Conservation (phyloP, 73 alveolate species). For the Paramecium pentaurelia region DNA sequence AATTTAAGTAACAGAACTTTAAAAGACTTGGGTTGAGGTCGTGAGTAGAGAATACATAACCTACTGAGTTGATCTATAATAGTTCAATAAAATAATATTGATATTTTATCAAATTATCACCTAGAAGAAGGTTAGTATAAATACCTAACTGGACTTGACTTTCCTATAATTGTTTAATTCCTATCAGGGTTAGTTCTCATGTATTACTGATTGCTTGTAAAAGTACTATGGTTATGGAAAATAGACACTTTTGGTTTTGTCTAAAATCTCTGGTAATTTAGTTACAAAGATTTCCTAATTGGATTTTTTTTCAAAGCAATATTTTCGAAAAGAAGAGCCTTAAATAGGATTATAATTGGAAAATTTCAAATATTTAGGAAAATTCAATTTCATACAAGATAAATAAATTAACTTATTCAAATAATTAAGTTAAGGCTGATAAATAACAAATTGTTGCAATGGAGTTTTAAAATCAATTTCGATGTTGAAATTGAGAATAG, state of each 20-base stretch:
- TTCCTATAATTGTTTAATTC: no score
- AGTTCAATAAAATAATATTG: not conserved
- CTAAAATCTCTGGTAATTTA: no score
- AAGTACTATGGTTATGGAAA: not conserved
- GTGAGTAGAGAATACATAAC: not conserved
- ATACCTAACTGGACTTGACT: no score
- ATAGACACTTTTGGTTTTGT: constrained; percentile 31
- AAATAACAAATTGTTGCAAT: not conserved
- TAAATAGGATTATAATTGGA: not conserved
- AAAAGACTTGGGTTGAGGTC: not conserved
- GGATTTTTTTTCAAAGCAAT: no score
- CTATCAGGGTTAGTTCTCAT: no score
- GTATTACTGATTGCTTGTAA: no score
- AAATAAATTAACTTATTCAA: not conserved
- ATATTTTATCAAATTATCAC: no score
- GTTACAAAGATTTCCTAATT: no score
- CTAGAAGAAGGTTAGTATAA: no score
- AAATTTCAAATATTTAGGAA: not conserved
- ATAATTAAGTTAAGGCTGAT: not conserved
- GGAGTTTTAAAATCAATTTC: constrained; percentile 1
- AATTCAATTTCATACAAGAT: constrained; percentile 18
- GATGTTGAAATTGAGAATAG: constrained; percentile 36
- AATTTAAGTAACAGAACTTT: not conserved
- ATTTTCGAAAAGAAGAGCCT: constrained; percentile 6
- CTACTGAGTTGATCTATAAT: not conserved